Base-by-base conservation (phyloP, 208 protist species). In the Acanthamoeba rhysodes region DNA sequence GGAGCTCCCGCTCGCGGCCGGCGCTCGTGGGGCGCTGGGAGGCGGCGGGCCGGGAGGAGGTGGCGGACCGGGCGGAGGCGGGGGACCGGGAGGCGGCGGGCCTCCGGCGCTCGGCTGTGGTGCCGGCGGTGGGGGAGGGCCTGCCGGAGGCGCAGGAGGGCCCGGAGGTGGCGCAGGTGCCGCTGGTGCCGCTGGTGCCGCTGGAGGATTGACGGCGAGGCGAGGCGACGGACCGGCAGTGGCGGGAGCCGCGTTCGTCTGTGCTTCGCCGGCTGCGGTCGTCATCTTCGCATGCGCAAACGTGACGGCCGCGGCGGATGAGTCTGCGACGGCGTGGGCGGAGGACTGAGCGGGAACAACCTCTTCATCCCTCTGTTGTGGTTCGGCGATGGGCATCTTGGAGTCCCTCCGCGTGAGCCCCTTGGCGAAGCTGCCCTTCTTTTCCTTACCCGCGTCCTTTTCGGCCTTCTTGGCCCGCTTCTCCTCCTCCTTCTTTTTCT, bases 401-500 rank as follows among this genome's bases (percentile, higher is more conserved):
- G 64, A 72, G 22, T 72, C 64, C 18, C 64, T 8, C 14, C 64
- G 29, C 64, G 6, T 34, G n/a, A 72, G 6, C 64, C 9, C n/a
- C 50, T 64, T 41, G 68, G 12, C 10, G 41, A 57, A 9, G 45
- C 76, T 8, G 14, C 76, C 53, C 78, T 87, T 87, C 78, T 64
- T 62, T 5, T 6, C 74, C 74, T 82, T 82, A 20, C n/a, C 37
- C 10, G 78, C 78, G 8, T 87, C 53, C 48, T 87, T 62, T 48
- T 87, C 76, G 34, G 34, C 48, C 78, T 87, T 64, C 50, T 87
- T 87, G 41, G 41, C 18, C 27, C 76, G 9, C 53, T 87, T 87
- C 48, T 87, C 78, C 14, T 87, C 78, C 8, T 87, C 78, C 50
- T 87, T 87, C 50, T 62, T 55, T 27, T 87, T 87, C 48, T 87